Conservation (phyloP, 106 monocot species). For the Acorus calamus region DNA sequence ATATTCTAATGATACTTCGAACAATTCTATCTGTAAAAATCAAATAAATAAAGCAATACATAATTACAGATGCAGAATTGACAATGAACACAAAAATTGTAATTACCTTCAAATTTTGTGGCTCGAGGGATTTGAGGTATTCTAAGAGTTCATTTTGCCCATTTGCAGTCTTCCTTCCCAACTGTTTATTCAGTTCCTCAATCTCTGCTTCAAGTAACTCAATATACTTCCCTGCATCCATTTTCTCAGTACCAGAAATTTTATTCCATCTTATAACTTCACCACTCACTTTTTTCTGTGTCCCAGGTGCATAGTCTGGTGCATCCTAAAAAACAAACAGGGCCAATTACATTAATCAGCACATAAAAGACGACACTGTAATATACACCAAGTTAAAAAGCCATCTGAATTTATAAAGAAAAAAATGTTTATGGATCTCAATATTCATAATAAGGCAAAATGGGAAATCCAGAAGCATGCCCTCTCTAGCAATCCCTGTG, state of each 20-base stretch:
- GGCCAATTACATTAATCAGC: not conserved
- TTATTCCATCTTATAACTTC: constrained; percentile 99
- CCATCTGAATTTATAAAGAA: too few relatives aligned
- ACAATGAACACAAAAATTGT: too few relatives aligned
- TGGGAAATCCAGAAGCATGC: too few relatives aligned
- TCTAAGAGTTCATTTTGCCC: constrained; percentile 89
- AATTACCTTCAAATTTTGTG: constrained; percentile 91
- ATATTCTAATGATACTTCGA: too few relatives aligned
- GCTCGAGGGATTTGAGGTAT: constrained; percentile 88
- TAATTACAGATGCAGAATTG: too few relatives aligned
- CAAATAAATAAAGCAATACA: too few relatives aligned
- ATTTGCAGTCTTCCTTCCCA: constrained; percentile 48
- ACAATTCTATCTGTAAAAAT: too few relatives aligned
- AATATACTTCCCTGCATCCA: constrained; percentile 90
- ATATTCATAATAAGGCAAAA: too few relatives aligned
- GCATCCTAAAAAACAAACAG: constrained; percentile 37
- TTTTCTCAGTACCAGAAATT: constrained; percentile 73
- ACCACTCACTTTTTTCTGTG: constrained; percentile 85
- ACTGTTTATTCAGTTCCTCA: constrained; percentile 73
- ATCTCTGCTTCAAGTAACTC: constrained; percentile 92
- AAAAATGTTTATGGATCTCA: too few relatives aligned
- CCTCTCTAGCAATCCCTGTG: too few relatives aligned
- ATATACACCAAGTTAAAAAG: too few relatives aligned
- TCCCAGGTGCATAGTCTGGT: constrained; percentile 79
- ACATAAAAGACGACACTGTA: too few relatives aligned